A percentile compares a stretch with the other conserved stretches of the same genome.
phyloP scores from a whole-genome alignment of 805 yeast genomes.

The Yamadazyma tumulicola region DNA sequence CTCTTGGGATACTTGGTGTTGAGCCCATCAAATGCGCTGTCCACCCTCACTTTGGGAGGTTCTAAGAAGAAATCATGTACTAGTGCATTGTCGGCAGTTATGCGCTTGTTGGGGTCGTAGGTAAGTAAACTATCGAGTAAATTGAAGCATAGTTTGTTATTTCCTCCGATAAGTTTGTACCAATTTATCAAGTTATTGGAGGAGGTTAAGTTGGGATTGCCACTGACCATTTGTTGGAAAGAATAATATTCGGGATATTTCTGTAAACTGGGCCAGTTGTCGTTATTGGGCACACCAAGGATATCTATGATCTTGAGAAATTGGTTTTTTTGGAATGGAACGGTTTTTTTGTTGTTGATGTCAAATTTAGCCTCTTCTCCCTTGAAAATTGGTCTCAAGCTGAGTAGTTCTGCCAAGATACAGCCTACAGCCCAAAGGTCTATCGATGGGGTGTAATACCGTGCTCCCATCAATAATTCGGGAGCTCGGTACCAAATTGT shows the following conservation, averaged over 20 bases:
- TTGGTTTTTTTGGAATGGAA: constrained; percentile 93
- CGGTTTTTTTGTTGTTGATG: constrained; percentile 69
- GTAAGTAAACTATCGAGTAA: constrained; percentile 62
- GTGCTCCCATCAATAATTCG: constrained; percentile 42
- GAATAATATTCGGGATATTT: constrained; percentile 77
- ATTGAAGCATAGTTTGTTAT: constrained; percentile 63
- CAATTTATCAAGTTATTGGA: constrained; percentile 77
- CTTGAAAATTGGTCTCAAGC: constrained; percentile 88
- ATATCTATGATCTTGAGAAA: constrained; percentile 86
- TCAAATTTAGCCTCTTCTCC: constrained; percentile 98
- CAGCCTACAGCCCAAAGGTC: constrained; percentile 97
- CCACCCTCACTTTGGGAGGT: constrained; percentile 59
- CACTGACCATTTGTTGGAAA: constrained; percentile 41
- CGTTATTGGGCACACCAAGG: constrained; percentile 80
- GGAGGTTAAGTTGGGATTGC: constrained; percentile 22
- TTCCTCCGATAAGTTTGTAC: constrained; percentile 81
- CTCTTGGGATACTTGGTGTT: constrained; percentile 77
- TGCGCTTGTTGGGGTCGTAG: constrained; percentile 78
- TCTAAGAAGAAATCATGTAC: constrained; percentile 78
- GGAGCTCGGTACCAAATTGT: constrained; percentile 97
- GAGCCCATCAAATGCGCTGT: constrained; percentile 77
- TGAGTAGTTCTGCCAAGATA: constrained; percentile 84
- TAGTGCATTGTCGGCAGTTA: constrained; percentile 76
- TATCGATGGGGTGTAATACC: constrained; percentile 55
- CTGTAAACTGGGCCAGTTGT: constrained; percentile 75